Conservation (phyloP, 2,329 filamentous ascomycete species). For the Chrysoporthe deuterocubensis region DNA sequence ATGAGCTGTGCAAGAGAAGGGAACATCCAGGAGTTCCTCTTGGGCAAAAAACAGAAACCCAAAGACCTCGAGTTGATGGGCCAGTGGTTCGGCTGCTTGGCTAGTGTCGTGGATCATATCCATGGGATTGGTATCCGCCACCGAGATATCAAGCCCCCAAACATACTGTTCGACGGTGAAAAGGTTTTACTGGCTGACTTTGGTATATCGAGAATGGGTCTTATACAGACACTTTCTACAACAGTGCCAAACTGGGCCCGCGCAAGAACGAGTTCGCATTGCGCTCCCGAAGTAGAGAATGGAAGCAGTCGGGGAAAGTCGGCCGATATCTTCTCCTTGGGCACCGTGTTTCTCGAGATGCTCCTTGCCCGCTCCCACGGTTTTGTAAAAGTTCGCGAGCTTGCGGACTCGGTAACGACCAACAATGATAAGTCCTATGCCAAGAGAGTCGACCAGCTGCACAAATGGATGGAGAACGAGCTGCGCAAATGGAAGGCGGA, state of each 20-base stretch:
- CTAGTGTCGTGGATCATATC: too few relatives aligned
- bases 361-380: background rate
- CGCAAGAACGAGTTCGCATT: background rate
- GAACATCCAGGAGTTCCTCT: too few relatives aligned
- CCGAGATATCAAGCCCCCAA: slow-evolving; percentile 29
- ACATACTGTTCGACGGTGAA: slow-evolving; percentile 25
- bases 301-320: background rate
- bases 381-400: too few relatives aligned
- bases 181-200: slow-evolving; percentile 26
- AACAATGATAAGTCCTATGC: too few relatives aligned
- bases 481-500: too few relatives aligned
- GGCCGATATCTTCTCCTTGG: slow-evolving; percentile 10
- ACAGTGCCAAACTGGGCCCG: background rate
- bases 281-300: slow-evolving; percentile 3
- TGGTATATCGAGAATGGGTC: slow-evolving; percentile 18
- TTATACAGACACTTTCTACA: background rate
- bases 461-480: too few relatives aligned
- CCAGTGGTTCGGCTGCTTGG: too few relatives aligned
- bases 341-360: slow-evolving; percentile 10
- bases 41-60: too few relatives aligned
- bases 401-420: too few relatives aligned
- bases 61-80: too few relatives aligned
- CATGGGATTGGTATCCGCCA: background rate
- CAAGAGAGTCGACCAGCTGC: too few relatives aligned
- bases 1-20: too few relatives aligned